These are phyloP conservation scores for Fonsecaea multimorphosa DNA, from an alignment of 2,329 filamentous ascomycete genomes.

Conservation along the genomic window DNA sequence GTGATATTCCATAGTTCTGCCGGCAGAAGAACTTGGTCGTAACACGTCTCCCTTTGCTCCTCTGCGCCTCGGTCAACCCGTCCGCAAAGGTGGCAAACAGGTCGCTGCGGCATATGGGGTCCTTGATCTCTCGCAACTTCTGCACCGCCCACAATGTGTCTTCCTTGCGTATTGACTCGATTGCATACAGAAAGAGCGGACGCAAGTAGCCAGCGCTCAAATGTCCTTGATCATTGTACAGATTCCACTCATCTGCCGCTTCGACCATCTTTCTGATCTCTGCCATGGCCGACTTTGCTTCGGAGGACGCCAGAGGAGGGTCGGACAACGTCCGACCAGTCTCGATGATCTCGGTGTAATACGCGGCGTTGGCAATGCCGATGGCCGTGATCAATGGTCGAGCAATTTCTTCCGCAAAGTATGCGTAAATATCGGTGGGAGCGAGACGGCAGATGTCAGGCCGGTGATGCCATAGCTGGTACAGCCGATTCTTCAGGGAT, in stretches of 20 bases:
- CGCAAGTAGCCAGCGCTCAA: conserved; percentile 20
- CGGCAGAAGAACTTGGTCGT: conserved; percentile 26
- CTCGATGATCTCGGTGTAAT: conserved; percentile 21
- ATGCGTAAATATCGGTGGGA: conserved; percentile 3
- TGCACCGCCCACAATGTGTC: conserved; percentile 18
- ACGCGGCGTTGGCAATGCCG: conserved; percentile 16
- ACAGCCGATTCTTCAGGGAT: conserved; percentile 6
- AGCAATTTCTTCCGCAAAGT: conserved; percentile 2
- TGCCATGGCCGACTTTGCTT: conserved; percentile 3
- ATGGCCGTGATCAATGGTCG: conserved; percentile 13
- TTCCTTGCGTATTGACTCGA: conserved; percentile 13
- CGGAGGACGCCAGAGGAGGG: conserved; percentile 16
- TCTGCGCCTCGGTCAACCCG: conserved; percentile 19
- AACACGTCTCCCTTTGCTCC: conserved; percentile 18
- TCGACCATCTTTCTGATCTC: conserved; percentile 15
- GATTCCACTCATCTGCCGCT: conserved; percentile 6
- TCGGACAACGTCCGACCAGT: conserved; percentile 19
- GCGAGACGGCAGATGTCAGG: neutral
- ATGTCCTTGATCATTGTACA: neutral
- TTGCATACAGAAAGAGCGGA: conserved; percentile 23
- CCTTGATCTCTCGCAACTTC: conserved; percentile 11
- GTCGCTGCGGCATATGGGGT: conserved; percentile 20
- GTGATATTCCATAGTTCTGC: conserved; percentile 4
- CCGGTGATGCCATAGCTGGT: conserved; percentile 12
- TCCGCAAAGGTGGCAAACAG: conserved; percentile 23